A percentile compares a stretch with the other conserved stretches of the same genome.
Conservation (phyloP, 305 asterid species). For the Solanum chacoense region DNA sequence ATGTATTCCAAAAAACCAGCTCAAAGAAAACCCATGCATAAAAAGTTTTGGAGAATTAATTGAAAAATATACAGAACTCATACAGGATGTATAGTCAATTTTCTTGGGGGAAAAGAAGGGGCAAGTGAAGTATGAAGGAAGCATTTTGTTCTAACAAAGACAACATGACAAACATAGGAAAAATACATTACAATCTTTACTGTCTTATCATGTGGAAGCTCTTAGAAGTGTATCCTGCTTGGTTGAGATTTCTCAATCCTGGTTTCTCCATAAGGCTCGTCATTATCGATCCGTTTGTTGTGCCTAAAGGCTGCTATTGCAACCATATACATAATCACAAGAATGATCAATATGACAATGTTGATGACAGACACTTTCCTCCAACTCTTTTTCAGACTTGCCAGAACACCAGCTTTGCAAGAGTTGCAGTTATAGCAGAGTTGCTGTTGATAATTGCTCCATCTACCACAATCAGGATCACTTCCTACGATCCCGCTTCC, state of each 20-base stretch:
- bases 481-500: constrained; percentile 35
- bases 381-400: constrained; percentile 86
- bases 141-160: neutral
- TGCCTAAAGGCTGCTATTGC: constrained; percentile 80
- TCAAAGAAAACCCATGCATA: neutral
- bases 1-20: neutral
- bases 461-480: constrained; percentile 47
- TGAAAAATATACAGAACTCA: neutral
- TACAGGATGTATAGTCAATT: too few relatives aligned
- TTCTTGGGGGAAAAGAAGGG: neutral
- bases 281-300: constrained; percentile 63
- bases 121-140: neutral
- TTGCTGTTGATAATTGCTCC: constrained; percentile 60
- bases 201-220: neutral
- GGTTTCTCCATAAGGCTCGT: constrained; percentile 68
- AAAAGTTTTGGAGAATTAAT: neutral
- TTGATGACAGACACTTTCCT: constrained; percentile 76
- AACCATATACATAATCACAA: constrained; percentile 55
- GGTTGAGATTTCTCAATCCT: constrained; percentile 81
- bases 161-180: neutral
- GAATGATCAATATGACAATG: constrained; percentile 57
- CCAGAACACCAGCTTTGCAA: constrained; percentile 84
- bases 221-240: constrained; percentile 59
- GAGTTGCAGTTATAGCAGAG: constrained; percentile 77
- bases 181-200: neutral